phyloP scores from a whole-genome alignment of 306 rosid species.

The Dryas drummondii region DNA sequence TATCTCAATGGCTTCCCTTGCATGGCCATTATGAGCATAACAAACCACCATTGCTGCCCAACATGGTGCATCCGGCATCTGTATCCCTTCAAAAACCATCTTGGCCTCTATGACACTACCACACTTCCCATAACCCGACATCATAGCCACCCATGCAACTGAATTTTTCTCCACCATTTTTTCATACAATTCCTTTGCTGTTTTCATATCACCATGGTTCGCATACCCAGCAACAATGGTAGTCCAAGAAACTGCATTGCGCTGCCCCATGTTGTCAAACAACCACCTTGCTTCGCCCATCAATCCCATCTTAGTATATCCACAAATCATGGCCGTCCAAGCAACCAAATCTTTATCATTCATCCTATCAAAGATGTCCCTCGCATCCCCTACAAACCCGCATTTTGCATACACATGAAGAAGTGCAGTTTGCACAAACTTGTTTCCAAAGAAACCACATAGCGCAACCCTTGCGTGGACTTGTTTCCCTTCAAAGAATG shows the following conservation, averaged over 20 bases:
- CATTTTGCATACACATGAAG: constrained; percentile 73
- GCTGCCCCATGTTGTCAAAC: constrained; percentile 59
- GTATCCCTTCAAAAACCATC: constrained; percentile 48
- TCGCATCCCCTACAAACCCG: constrained; percentile 50
- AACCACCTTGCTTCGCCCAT: constrained; percentile 59
- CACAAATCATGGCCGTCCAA: constrained; percentile 73
- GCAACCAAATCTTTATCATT: constrained; percentile 59
- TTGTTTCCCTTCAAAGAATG: constrained; percentile 49
- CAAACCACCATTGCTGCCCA: constrained; percentile 80
- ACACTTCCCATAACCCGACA: constrained; percentile 70
- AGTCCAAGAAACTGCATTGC: constrained; percentile 53
- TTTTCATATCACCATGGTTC: constrained; percentile 55
- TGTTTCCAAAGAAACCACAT: constrained; percentile 53
- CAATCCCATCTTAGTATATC: constrained; percentile 58
- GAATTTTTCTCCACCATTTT: constrained; percentile 41
- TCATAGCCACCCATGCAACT: constrained; percentile 56
- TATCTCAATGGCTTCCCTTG: constrained; percentile 60
- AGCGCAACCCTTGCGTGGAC: constrained; percentile 45
- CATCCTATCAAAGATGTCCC: constrained; percentile 52
- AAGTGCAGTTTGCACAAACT: constrained; percentile 56
- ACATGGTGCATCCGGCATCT: constrained; percentile 32
- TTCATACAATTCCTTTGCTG: constrained; percentile 57
- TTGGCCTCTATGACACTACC: constrained; percentile 50
- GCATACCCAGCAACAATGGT: constrained; percentile 83
- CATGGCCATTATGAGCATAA: constrained; percentile 70